Evolutionary conservation across 306 rosid species (phyloP), one percentile per base, ranked within the genome.

Genomic region (Malus asiatica): DNA sequence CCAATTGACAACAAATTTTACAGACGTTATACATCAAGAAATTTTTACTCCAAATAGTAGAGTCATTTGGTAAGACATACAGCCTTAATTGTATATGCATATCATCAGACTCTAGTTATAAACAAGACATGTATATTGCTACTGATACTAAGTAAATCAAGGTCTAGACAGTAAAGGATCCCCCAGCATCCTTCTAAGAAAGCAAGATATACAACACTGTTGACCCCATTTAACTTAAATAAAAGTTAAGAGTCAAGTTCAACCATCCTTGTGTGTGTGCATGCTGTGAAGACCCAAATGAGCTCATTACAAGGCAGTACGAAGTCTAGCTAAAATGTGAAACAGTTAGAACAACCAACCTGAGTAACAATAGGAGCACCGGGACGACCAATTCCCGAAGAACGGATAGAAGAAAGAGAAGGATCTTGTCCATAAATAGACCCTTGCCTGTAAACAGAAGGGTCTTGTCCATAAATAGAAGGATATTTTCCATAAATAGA

Each of bases 331-430:
- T 14, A 38, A 66, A 80, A 48, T 52, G 8, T 32, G 59, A 38
- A 61, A 70, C 18, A 40, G 64, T 76, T 29, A 73, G 69, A 77
- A 68, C 23, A 64, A 73, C 88, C 70, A 73, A 96, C 99, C 87
- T 89, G 96, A 77, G 99, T 90, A 73, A 96, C 93, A 78, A 96
- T 87, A 72, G 99, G 91, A 78, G 89, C 89, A 82, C 81, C 85
- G 35, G 82, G 70, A 66, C 93, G 98, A 76, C 86, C 78, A 71
- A 88, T 85, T 44, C 93, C 92, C 6, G 98, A 83, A 75, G 98
- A 83, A 71, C 96, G 98, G 74, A 96, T 70, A 62, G 78, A 62
- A 46, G 62, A 46, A 74, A 74, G 78, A 16, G 42, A 27, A 60
- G 69, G 68, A 35, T 74, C 78, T 63, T 74, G 78, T 71, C 90